A percentile compares a stretch with the other conserved stretches of the same genome.
Evolutionary conservation across 139 green algal genomes (phyloP).

Genomic region (Coccomyxa sp.): DNA sequence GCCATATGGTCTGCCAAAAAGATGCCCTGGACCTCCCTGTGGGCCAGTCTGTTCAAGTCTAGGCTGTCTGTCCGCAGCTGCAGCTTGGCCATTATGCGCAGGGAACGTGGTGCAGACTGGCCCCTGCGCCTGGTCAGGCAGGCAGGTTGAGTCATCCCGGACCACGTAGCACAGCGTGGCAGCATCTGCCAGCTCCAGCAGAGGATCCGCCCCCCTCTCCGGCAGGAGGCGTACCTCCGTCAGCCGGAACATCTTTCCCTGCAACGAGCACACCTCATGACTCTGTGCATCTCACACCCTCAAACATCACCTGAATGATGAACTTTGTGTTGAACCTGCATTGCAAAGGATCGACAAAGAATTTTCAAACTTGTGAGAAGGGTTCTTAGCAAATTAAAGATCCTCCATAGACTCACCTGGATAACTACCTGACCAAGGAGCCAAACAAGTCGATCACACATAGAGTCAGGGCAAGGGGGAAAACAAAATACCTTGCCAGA

Average conservation of each 20-base stretch:
- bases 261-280: not conserved
- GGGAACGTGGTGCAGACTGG: too few species aligned
- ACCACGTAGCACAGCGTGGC: slow-evolving; percentile 6
- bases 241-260: not conserved
- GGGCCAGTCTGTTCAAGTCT: too few species aligned
- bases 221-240: not conserved
- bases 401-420: too few species aligned
- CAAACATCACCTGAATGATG: not conserved
- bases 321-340: not conserved
- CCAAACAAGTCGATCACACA: not conserved
- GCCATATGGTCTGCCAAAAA: too few species aligned
- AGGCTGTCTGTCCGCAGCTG: too few species aligned
- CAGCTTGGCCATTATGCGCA: too few species aligned
- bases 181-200: not conserved
- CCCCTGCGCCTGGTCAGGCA: too few species aligned
- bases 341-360: not conserved
- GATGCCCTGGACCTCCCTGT: too few species aligned
- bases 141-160: not conserved
- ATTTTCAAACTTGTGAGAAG: too few species aligned
- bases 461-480: not conserved
- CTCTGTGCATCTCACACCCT: not conserved
- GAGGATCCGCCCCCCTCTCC: not conserved
- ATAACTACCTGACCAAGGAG: too few species aligned
- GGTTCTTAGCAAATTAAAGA: too few species aligned
- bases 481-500: not conserved